Evolutionary conservation across 2,329 filamentous ascomycete genomes (phyloP).

Genomic region (Fusarium phyllophilum): DNA sequence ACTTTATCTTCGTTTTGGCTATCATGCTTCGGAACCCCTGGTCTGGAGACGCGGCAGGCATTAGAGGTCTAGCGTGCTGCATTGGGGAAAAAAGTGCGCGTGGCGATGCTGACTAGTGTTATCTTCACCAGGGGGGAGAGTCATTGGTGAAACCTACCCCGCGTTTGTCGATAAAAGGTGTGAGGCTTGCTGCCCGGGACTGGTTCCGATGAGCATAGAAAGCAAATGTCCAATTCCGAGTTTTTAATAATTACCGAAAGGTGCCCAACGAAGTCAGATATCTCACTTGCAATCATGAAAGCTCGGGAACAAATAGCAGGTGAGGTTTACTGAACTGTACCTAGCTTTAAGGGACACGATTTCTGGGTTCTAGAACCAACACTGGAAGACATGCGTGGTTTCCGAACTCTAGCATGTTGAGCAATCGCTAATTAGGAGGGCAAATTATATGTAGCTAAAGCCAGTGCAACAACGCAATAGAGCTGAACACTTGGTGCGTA

Average conservation of each 20-base stretch:
- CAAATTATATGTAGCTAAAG: too few species aligned
- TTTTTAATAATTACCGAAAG: background rate
- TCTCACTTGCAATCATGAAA: background rate
- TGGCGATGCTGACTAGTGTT: background rate
- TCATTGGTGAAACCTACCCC: background rate
- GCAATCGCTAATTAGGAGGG: background rate
- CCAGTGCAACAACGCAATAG: background rate
- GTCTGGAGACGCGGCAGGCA: background rate
- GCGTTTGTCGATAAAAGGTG: background rate
- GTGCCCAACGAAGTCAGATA: background rate
- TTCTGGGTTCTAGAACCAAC: background rate
- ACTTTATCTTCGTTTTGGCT: background rate
- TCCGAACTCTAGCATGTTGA: too few species aligned
- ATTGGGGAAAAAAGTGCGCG: constrained; percentile 16
- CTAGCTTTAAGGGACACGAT: fast-evolving
- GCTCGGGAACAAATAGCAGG: background rate
- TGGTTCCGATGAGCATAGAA: background rate
- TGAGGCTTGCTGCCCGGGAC: background rate
- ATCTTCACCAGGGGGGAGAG: background rate
- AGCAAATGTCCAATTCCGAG: background rate
- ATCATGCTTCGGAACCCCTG: background rate
- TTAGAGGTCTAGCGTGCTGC: background rate
- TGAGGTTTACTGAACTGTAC: background rate
- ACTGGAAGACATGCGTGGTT: fast-evolving
- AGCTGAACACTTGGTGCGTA: fast-evolving